Conservation (phyloP, 2,329 filamentous ascomycete genomes). For the Verticillium nubilum region DNA sequence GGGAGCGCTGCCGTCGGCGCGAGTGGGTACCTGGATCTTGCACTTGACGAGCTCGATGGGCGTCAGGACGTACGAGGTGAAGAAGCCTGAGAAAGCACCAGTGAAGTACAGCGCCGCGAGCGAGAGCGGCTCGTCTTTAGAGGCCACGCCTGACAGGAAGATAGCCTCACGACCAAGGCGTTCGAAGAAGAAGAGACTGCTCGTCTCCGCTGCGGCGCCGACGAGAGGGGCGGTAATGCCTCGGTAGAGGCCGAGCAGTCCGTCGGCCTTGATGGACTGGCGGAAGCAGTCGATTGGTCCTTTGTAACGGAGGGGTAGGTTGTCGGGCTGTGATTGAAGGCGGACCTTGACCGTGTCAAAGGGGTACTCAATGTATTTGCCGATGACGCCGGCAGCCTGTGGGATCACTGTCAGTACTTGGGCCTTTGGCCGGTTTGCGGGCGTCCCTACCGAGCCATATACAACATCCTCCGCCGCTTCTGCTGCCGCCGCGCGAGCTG, state of each 20-base stretch:
- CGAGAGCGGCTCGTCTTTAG: constrained; percentile 57
- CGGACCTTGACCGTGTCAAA: constrained; percentile 99
- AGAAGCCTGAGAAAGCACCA: constrained; percentile 79
- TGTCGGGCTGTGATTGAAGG: constrained; percentile 89
- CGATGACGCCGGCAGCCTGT: constrained; percentile 75
- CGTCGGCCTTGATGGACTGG: constrained; percentile 75
- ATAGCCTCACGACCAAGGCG: constrained; percentile 64
- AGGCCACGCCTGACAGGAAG: constrained; percentile 44
- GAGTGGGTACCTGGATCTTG: constrained; percentile 79
- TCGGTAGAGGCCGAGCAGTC: constrained; percentile 78
- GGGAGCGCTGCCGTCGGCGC: constrained; percentile 32
- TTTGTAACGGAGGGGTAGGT: constrained; percentile 72
- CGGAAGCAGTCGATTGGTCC: constrained; percentile 92
- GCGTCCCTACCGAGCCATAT: constrained; percentile 68
- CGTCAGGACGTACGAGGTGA: constrained; percentile 86
- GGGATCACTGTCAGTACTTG: constrained; percentile 1
- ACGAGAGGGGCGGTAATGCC: constrained; percentile 88
- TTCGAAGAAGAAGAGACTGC: constrained; percentile 90
- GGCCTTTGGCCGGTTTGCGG: neutral
- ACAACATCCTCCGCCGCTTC: constrained; percentile 81
- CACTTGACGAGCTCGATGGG: constrained; percentile 97
- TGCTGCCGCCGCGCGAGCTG: constrained; percentile 31
- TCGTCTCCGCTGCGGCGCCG: constrained; percentile 88
- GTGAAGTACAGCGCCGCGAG: constrained; percentile 72
- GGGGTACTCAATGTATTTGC: constrained; percentile 96